These are phyloP conservation scores for Poronia punctata DNA, from an alignment of 495 filamentous ascomycete genomes.

Conservation along the genomic window DNA sequence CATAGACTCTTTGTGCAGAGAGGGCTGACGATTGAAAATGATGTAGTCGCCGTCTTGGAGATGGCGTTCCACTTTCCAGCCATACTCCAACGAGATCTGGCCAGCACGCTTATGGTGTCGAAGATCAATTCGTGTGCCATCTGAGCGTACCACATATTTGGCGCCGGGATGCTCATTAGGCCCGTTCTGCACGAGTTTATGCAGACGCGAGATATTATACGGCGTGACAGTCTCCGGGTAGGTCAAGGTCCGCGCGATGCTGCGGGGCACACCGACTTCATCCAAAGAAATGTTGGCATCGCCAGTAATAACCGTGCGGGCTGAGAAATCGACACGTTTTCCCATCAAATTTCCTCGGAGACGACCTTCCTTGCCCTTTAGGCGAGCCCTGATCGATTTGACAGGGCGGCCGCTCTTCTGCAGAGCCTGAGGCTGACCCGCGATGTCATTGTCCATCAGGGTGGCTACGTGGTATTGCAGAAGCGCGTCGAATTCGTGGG, in stretches of 20 bases:
- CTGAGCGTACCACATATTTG: conserved; percentile 86
- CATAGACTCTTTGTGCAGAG: conserved; percentile 99
- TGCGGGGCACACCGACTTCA: conserved; percentile 89
- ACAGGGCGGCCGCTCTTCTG: conserved; percentile 95
- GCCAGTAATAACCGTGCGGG: conserved; percentile 97
- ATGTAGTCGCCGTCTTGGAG: conserved; percentile 93
- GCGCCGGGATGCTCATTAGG: conserved; percentile 93
- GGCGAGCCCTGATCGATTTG: conserved; percentile 88
- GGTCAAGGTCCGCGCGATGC: conserved; percentile 82
- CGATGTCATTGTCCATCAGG: conserved; percentile 99
- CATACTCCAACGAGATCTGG: conserved; percentile 78
- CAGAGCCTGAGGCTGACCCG: conserved; percentile 87
- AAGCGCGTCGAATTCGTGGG: conserved; percentile 79
- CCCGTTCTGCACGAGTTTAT: conserved; percentile 80
- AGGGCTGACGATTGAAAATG: conserved; percentile 98
- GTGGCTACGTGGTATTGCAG: conserved; percentile 98
- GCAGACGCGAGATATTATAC: conserved; percentile 92
- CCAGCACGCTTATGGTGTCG: conserved; percentile 81
- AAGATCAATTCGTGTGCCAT: conserved; percentile 88
- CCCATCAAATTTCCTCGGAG: conserved; percentile 98
- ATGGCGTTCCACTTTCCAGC: conserved; percentile 97
- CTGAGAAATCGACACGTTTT: conserved; percentile 98
- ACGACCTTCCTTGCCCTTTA: conserved; percentile 98
- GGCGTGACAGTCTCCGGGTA: conserved; percentile 97
- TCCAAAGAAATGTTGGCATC: conserved; percentile 94